phyloP scores from a whole-genome alignment of 2,329 filamentous ascomycete genomes.

The Coleophoma cylindrospora region DNA sequence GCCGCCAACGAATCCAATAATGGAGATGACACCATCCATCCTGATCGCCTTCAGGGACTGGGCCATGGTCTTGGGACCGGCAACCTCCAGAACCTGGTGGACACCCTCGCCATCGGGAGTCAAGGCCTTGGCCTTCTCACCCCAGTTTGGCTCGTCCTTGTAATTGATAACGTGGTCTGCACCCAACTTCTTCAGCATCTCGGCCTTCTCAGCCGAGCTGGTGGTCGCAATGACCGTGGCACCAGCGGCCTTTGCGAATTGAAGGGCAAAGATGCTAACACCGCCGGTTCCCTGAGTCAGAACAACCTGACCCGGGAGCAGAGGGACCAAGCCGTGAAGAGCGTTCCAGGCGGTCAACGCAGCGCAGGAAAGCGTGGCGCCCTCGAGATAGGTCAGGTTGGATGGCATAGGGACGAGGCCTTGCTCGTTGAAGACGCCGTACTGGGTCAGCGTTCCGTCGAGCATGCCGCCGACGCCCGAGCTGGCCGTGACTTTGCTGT shows the following conservation, averaged over 20 bases:
- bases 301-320: slow-evolving; percentile 30
- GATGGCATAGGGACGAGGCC: slow-evolving; percentile 56
- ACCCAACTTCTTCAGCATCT: slow-evolving; percentile 31
- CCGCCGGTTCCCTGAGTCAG: slow-evolving; percentile 38
- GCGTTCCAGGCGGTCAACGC: slow-evolving; percentile 54
- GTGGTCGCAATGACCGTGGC: slow-evolving; percentile 38
- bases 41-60: slow-evolving; percentile 35
- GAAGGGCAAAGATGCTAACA: slow-evolving; percentile 31
- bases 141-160: slow-evolving; percentile 33
- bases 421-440: slow-evolving; percentile 44
- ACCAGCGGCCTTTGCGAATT: slow-evolving; percentile 35
- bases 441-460: slow-evolving; percentile 42
- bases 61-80: slow-evolving; percentile 31
- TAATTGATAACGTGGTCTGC: slow-evolving; percentile 41
- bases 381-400: slow-evolving; percentile 40
- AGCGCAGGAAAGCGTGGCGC: slow-evolving; percentile 45
- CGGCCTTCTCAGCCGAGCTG: slow-evolving; percentile 29
- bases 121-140: slow-evolving; percentile 28
- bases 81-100: slow-evolving; percentile 38
- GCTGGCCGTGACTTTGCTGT: slow-evolving; percentile 14
- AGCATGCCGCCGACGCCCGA: slow-evolving; percentile 54
- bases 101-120: slow-evolving; percentile 32
- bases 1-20: slow-evolving; percentile 32
- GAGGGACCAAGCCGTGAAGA: slow-evolving; percentile 40
- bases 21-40: slow-evolving; percentile 34